Base-by-base conservation (phyloP, 2,329 filamentous ascomycete genomes). In the Ascochyta lentis region DNA sequence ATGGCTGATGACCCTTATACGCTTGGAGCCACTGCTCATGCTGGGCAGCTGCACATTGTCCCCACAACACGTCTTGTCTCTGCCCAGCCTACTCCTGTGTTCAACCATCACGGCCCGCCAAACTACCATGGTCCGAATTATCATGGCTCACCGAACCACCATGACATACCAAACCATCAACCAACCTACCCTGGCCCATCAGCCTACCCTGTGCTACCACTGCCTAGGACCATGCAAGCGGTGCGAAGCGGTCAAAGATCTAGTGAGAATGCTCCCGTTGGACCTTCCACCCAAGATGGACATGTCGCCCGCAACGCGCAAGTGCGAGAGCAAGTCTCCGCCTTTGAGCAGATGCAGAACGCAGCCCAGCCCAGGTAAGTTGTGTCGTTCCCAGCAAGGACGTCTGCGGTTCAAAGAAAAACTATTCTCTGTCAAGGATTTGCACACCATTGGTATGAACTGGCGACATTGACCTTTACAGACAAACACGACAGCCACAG, bases 231-330 rank as follows among this genome's bases (percentile, higher is more conserved):
- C 22, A 39, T 26, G 4, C 49, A 54, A 22, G 38, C 19, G 23
- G 37, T 34, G 23, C 50, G 64, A 40, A 39, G 47, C 13, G 44
- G 35, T 6, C 67, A 68, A 44, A 57, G 60, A 9, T 69, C 64
- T 5, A 68, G 67, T 40, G 69, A 71, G 33, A 68, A 70, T 41
- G 56, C 48, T 1, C 63, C 59, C 5, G 61, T 58, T 9, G 31
- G 46, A 16, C 23, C 52, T 48, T 4, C 44, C 13, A 31, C 22
- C 10, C 49, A 47, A 23, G 49, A 26, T n/a, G 43, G 16, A 16
- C 51, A 26, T 33, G 13, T 15, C 31, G 16, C 41, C 22, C 57
- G 33, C 19, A 31, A 29, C n/a, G 54, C 58, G 9, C 60, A 56
- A 49, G 60, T 64, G 16, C 64, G 59, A 41, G 50, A 48, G 12